Evolutionary conservation across 1,284 basidiomycete species (phyloP).

Genomic region (Mycena citricolor): DNA sequence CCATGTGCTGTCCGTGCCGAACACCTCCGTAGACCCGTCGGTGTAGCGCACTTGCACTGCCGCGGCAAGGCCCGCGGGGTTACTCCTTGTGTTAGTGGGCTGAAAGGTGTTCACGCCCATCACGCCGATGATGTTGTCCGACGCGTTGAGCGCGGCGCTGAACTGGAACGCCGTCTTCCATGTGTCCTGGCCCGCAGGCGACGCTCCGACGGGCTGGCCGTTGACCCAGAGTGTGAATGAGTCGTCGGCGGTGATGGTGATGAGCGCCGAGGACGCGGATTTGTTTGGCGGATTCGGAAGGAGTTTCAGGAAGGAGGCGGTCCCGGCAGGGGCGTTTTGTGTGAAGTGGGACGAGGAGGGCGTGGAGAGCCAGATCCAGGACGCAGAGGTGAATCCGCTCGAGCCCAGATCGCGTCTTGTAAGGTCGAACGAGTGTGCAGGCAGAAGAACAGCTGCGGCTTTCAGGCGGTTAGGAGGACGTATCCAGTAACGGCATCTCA

Average conservation of each 20-base stretch:
- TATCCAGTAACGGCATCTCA: too few relatives aligned
- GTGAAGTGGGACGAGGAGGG: conserved; percentile 1
- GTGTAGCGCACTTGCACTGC: conserved; percentile 7
- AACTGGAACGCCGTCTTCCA: conserved; percentile 9
- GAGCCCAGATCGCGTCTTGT: too few relatives aligned
- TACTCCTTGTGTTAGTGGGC: too few relatives aligned
- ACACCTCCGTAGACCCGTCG: conserved; percentile 7
- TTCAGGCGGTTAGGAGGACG: too few relatives aligned
- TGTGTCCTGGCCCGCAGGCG: neutral
- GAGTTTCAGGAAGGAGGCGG: conserved; percentile 5
- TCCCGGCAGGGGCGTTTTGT: neutral
- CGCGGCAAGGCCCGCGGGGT: conserved; percentile 10
- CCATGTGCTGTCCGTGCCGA: conserved; percentile 13
- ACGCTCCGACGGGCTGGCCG: conserved; percentile 9
- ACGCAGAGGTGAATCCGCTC: conserved; percentile 11
- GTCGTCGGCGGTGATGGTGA: conserved; percentile 9
- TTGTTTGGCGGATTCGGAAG: conserved; percentile 3
- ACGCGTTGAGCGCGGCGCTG: conserved; percentile 6
- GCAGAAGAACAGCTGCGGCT: too few relatives aligned
- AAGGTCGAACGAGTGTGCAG: too few relatives aligned
- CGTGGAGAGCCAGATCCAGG: conserved; percentile 17
- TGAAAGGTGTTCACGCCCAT: conserved; percentile 1
- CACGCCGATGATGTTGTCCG: conserved; percentile 6
- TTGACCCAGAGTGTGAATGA: conserved; percentile 8
- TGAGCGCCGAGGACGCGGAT: conserved; percentile 1